Base-by-base conservation (phyloP, 2,329 filamentous ascomycete genomes). In the Leptosphaerulina australis region DNA sequence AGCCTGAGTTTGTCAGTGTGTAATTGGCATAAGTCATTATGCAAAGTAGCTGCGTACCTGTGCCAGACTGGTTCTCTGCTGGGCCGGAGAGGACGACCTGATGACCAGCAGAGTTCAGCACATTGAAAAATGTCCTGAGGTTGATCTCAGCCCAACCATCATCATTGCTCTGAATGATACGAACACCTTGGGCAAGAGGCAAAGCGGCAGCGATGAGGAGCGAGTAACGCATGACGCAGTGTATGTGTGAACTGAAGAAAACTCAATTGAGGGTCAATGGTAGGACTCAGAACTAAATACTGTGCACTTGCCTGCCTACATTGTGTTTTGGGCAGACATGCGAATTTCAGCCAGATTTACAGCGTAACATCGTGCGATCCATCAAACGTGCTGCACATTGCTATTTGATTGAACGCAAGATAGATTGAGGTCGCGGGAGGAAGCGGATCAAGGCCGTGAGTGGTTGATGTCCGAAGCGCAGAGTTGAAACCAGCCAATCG, bases 91-190 rank as follows among this genome's bases (percentile, higher is more conserved):
- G 76, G 8, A 89, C 76, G 7, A 84, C 83, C 8, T 83, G 75
- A 59, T 88, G 81, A 0, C 83, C 83, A 2, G 81, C 78, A 1
- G 70, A 70, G 8, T 72, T 78, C 30, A 90, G 72, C 10, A 78
- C 75, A 43, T 82, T 71, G 70, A 86, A 82, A 41, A 88, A 74
- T 0, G 79, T 77, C 12, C 87, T 81, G 39, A 86, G 73, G 62
- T 89, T 88, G 30, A 79, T 79, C 73, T 88, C 87, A 4, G 86
- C 85, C 87, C 87, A 90, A 25, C 87, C 87, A 65, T 90, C 87
- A 58, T 90, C 87, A 69, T 90, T 90, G 57, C 81, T 81, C 48
- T 86, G 83, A 44, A 90, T 66, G 62, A 71, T 66, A 30, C 67
- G 67, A 10, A 68, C 44, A 20, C 62, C 67, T 30, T 64, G 63